These are phyloP conservation scores for California macrophylla DNA, from an alignment of 441 rosid genomes.

Conservation along the genomic window DNA sequence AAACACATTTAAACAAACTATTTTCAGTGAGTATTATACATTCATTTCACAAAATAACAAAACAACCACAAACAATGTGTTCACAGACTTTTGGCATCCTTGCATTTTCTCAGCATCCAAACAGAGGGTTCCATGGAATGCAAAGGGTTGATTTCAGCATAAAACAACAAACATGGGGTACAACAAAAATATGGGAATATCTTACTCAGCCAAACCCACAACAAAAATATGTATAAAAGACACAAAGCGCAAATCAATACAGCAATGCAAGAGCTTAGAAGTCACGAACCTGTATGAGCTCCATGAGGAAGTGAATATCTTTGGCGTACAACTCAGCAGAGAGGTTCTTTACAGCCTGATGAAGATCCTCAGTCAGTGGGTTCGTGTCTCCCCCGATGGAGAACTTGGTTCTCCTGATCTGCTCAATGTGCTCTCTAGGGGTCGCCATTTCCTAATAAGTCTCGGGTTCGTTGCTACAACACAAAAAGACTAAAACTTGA, in stretches of 20 bases:
- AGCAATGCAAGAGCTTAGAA: background rate
- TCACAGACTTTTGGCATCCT: background rate
- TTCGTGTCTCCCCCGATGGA: conserved; percentile 32
- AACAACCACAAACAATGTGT: background rate
- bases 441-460: conserved; percentile 13
- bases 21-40: background rate
- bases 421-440: conserved; percentile 39
- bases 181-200: background rate
- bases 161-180: background rate
- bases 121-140: background rate
- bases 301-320: conserved; percentile 54
- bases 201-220: background rate
- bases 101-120: background rate
- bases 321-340: conserved; percentile 64
- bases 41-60: background rate
- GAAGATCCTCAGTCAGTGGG: conserved; percentile 15
- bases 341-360: conserved; percentile 25
- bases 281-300: conserved; percentile 38
- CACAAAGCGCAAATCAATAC: background rate
- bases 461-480: background rate
- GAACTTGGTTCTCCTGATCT: conserved; percentile 30
- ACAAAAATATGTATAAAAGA: background rate
- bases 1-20: background rate
- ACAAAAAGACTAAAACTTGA: background rate
- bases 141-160: background rate